Base-by-base conservation (phyloP, 352 stramenopile genomes). In the Pythium aristosporum region DNA sequence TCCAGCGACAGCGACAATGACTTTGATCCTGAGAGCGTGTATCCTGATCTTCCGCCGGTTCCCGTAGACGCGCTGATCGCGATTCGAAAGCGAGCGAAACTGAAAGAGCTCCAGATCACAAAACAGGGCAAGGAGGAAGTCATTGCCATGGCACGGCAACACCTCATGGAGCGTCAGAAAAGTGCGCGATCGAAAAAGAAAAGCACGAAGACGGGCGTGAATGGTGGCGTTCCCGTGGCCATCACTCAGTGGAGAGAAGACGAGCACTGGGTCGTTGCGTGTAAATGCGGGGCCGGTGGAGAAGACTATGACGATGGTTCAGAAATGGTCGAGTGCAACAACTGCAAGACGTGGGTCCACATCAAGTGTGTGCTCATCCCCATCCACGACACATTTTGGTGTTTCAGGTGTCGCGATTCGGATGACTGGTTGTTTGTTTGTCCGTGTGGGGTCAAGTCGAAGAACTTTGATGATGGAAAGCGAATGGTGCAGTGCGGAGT, bases 401-500 rank as follows among this genome's bases (percentile, higher is more conserved):
- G 80, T 55, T 84, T 81, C 62, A 74, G 77, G 32, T 89, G 83
- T 61, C 58, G 57, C 4, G 37, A 39, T 18, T 44, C 53, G 18
- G 52, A 65, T 10, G 58, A 84, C 23, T 92, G 84, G 84, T 78
- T 84, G 46, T 89, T 92, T 48, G 72, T 88, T 32, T 92, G 84
- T 54, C 66, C 75, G 21, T 93, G 85, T 62, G 76, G 76, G 9
- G 48, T 89, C 36, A 75, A 79, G 50, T 57, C 59, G 8, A 74
- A 72, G 34, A 91, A 93, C 52, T 85, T 87, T 49, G 81, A 93
- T 46, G 85, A 93, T 56, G 72, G 75, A 10, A 65, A 71, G 23
- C 79, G 74, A 25, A 93, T 93, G 85, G 73, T 93, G 12, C 75
- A 91, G 59, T 92, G 84, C 42, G 81, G 87, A 23, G 74, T 57